phyloP scores from a whole-genome alignment of 192 early-diverging fungal genomes.

The Coemansia sp. region DNA sequence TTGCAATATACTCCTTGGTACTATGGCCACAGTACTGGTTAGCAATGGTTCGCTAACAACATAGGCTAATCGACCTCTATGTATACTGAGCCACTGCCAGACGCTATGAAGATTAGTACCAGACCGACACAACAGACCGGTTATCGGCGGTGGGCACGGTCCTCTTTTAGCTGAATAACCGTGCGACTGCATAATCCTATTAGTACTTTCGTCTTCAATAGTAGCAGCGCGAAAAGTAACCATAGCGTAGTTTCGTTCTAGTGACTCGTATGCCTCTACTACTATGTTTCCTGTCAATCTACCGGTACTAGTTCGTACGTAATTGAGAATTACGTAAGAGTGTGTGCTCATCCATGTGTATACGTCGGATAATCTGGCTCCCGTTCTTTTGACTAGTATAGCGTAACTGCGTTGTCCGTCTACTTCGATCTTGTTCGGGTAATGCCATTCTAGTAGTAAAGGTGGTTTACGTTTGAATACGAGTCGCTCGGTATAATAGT shows the following conservation, averaged over 20 bases:
- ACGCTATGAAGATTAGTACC: constrained; percentile 40
- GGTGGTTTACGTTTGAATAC: constrained; percentile 41
- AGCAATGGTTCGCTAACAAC: constrained; percentile 37
- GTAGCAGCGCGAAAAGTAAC: constrained; percentile 31
- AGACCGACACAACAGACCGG: constrained; percentile 33
- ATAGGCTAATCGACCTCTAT: constrained; percentile 34
- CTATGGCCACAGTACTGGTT: constrained; percentile 11
- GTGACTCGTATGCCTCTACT: constrained; percentile 39
- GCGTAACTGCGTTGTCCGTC: constrained; percentile 24
- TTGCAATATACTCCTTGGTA: background rate
- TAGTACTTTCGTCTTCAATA: constrained; percentile 24
- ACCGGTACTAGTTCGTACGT: background rate
- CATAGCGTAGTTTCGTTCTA: constrained; percentile 37
- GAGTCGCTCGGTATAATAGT: constrained; percentile 26
- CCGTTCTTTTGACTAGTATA: constrained; percentile 4
- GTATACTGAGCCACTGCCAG: constrained; percentile 51
- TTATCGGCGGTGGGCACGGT: constrained; percentile 29
- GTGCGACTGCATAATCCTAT: constrained; percentile 25
- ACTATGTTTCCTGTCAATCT: constrained; percentile 29
- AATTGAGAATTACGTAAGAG: constrained; percentile 27
- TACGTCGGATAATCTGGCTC: constrained; percentile 10
- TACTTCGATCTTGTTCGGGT: constrained; percentile 54
- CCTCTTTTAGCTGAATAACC: constrained; percentile 25
- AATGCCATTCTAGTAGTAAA: constrained; percentile 14
- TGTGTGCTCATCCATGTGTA: constrained; percentile 53